These are phyloP conservation scores for Lactarius akahatsu DNA, from an alignment of 768 basidiomycete species.

Conservation along the genomic window DNA sequence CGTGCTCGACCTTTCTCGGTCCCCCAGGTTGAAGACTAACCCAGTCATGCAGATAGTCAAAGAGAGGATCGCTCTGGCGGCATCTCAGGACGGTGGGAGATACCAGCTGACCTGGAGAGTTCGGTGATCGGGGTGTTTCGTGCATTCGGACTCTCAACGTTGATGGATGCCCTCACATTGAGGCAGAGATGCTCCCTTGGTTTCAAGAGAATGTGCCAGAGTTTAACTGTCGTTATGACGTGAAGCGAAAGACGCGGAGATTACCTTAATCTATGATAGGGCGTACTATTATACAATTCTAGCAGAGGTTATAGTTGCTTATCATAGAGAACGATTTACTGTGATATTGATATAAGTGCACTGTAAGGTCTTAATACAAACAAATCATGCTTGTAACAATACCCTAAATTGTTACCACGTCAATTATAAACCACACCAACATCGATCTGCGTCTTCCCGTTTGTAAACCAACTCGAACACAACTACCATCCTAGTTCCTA, in stretches of 20 bases:
- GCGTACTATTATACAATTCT: no score
- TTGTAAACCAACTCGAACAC: no score
- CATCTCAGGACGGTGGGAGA: conserved; percentile 13
- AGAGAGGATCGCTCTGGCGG: conserved; percentile 11
- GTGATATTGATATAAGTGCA: no score
- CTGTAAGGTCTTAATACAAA: no score
- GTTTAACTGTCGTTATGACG: conserved; percentile 25
- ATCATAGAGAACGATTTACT: no score
- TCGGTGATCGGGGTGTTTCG: conserved; percentile 13
- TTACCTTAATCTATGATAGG: no score
- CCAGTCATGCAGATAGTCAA: conserved; percentile 28
- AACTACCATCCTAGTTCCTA: no score
- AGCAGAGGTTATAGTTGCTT: no score
- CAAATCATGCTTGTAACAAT: no score
- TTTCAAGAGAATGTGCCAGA: conserved; percentile 21
- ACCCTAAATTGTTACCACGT: no score
- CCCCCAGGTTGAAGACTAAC: conserved; percentile 16
- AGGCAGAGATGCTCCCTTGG: conserved; percentile 27
- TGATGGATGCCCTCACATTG: conserved; percentile 26
- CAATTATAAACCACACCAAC: no score
- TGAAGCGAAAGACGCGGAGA: background rate
- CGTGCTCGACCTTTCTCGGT: conserved; percentile 23
- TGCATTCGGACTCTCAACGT: conserved; percentile 19
- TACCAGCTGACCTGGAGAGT: conserved; percentile 5
- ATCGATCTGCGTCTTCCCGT: no score